phyloP scores from a whole-genome alignment of 768 basidiomycete species.

The Pisolithus albus region DNA sequence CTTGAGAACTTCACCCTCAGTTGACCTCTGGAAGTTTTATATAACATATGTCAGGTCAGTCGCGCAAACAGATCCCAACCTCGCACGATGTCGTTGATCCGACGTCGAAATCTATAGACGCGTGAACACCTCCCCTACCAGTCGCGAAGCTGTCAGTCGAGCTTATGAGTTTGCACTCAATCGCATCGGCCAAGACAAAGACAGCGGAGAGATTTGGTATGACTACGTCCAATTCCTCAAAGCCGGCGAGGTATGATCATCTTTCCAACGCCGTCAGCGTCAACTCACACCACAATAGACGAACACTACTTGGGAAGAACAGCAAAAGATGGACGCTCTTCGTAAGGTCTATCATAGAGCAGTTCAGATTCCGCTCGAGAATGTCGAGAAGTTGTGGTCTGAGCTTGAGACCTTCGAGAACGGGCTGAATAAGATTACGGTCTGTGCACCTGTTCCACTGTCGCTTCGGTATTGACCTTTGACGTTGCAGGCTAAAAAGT shows the following conservation, averaged over 20 bases:
- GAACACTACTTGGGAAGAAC: slow-evolving; percentile 88
- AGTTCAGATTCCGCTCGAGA: slow-evolving; percentile 90
- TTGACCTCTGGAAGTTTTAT: slow-evolving; percentile 91
- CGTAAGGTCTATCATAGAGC: slow-evolving; percentile 91
- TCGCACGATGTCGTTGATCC: background rate
- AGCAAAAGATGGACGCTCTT: slow-evolving; percentile 90
- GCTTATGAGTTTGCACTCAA: slow-evolving; percentile 92
- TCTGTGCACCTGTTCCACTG: slow-evolving; percentile 20
- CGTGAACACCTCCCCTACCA: slow-evolving; percentile 56
- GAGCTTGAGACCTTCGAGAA: slow-evolving; percentile 92
- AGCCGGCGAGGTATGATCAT: slow-evolving; percentile 58
- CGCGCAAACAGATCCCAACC: slow-evolving; percentile 5
- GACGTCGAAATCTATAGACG: slow-evolving; percentile 39
- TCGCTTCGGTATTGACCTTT: slow-evolving; percentile 8
- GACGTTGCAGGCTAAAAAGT: slow-evolving; percentile 74
- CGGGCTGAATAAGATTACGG: slow-evolving; percentile 80
- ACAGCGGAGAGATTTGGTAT: slow-evolving; percentile 87
- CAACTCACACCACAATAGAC: slow-evolving; percentile 33
- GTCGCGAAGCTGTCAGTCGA: slow-evolving; percentile 73
- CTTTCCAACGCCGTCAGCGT: background rate
- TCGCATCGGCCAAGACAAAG: slow-evolving; percentile 87
- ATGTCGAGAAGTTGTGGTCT: slow-evolving; percentile 88
- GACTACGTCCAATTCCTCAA: slow-evolving; percentile 91
- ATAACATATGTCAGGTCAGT: slow-evolving; percentile 86
- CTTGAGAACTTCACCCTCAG: slow-evolving; percentile 76